Conservation (phyloP, 1,284 basidiomycete genomes). For the Heterobasidion irregulare region DNA sequence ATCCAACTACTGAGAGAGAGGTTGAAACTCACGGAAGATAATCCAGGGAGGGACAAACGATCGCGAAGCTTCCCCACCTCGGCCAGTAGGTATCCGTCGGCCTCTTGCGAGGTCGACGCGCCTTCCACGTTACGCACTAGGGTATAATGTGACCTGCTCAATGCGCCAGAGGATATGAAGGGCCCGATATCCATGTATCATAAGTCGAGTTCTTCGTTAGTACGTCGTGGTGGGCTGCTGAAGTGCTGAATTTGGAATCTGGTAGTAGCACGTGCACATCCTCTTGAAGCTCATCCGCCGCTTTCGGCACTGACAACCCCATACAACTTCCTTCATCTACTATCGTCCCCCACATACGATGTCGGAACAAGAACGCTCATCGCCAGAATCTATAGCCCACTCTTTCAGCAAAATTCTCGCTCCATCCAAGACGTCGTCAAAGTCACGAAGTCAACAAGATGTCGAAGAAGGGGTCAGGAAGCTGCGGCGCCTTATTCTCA, state of each 20-base stretch:
- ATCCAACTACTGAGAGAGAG: constrained; percentile 4
- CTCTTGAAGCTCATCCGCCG: too few species aligned
- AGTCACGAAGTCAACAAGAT: constrained; percentile 56
- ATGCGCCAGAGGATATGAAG: constrained; percentile 66
- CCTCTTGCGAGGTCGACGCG: constrained; percentile 40
- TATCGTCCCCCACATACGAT: background rate
- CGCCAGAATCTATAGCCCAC: constrained; percentile 23
- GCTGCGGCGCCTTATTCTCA: constrained; percentile 74
- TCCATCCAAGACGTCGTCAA: constrained; percentile 53
- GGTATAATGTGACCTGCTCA: constrained; percentile 63
- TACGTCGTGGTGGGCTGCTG: background rate
- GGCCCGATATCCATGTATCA: constrained; percentile 54
- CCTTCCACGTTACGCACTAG: constrained; percentile 64
- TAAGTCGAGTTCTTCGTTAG: background rate
- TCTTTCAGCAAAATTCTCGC: constrained; percentile 73
- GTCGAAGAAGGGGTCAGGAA: constrained; percentile 77
- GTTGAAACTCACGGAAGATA: constrained; percentile 39
- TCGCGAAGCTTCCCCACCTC: constrained; percentile 51
- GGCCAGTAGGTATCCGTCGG: constrained; percentile 46
- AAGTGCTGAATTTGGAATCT: background rate
- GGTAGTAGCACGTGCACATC: too few species aligned
- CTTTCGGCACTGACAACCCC: background rate
- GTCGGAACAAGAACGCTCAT: background rate
- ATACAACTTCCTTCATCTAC: background rate
- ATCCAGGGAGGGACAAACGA: constrained; percentile 35